These are phyloP conservation scores for Ceratocystis lukuohia DNA, from an alignment of 2,329 filamentous ascomycete genomes.

Conservation along the genomic window DNA sequence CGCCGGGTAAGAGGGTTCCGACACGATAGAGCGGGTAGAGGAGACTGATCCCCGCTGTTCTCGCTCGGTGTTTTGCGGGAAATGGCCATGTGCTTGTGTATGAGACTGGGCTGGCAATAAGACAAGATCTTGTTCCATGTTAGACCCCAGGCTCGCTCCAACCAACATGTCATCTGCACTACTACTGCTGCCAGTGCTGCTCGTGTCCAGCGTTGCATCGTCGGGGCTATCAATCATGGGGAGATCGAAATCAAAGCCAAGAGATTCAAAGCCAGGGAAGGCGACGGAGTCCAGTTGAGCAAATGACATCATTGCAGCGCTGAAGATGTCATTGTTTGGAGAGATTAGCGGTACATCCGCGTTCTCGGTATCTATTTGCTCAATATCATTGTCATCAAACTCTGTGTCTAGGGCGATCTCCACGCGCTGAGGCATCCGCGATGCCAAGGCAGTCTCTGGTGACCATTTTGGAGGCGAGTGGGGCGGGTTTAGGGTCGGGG, in stretches of 20 bases:
- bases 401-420: neutral
- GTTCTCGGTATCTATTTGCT: neutral
- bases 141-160: neutral
- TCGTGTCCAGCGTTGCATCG: constrained; percentile 13
- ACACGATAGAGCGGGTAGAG: neutral
- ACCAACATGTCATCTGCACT: constrained; percentile 10
- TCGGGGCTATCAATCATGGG: constrained; percentile 10
- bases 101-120: neutral
- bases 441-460: neutral
- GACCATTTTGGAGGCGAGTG: constrained; percentile 2
- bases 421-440: neutral
- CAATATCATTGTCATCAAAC: neutral
- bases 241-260: constrained; percentile 13
- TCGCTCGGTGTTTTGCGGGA: neutral
- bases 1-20: constrained; percentile 15
- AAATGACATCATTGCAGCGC: constrained; percentile 16
- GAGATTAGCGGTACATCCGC: constrained; percentile 23
- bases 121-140: neutral
- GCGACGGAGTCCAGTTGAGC: neutral
- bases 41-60: neutral
- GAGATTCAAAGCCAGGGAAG: constrained; percentile 4
- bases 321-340: constrained; percentile 26
- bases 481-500: neutral
- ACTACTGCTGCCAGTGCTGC: constrained; percentile 13
- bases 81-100: neutral